Base-by-base conservation (phyloP, 2,329 filamentous ascomycete genomes). In the Metarhizium sp. region DNA sequence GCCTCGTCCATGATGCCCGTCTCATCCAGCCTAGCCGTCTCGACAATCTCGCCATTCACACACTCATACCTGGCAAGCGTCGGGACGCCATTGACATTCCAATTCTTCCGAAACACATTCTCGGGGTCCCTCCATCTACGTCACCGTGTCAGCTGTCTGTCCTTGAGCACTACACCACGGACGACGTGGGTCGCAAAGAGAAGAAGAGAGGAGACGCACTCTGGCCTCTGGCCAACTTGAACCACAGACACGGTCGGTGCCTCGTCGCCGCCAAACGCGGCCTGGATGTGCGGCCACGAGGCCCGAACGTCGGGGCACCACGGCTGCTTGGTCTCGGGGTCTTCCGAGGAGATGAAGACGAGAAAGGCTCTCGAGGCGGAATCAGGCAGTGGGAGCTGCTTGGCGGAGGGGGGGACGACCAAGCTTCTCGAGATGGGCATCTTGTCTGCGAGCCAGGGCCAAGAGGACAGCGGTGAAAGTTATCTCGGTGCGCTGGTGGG, bases 261-360 rank as follows among this genome's bases (percentile, higher is more conserved):
- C 18, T 59, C 58, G 1, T 62, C 55, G 0, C 56, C 55, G 0
- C 61, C 58, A 55, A 73, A 73, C 2, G 67, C 64, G 0, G 61
- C 57, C 2, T 63, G 55, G 25, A 73, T 62, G 47, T 63, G 55
- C 0, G 70, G 70, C 54, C 71, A 55, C 0, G 71, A 68, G 8
- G 66, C 67, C 14, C 68, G 64, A 30, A 73, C 71, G 52, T 73
- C 71, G 1, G 71, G 71, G 29, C 71, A 73, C 71, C 71, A 73
- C 4, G 71, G 63, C 55, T 68, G 60, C 7, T 64, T 63, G 18
- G 71, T 73, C 3, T 58, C 57, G 7, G 69, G 64, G 47, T 72
- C 69, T 38, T 64, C 50, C 36, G 68, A 71, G 2, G 71, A 66
- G 38, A 68, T 63, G 59, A 73, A 73, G n/a, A 67, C 62, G 49